A percentile compares a stretch with the other conserved stretches of the same genome.
Conservation (phyloP, 441 rosid genomes). For the Populus trichocarpa region DNA sequence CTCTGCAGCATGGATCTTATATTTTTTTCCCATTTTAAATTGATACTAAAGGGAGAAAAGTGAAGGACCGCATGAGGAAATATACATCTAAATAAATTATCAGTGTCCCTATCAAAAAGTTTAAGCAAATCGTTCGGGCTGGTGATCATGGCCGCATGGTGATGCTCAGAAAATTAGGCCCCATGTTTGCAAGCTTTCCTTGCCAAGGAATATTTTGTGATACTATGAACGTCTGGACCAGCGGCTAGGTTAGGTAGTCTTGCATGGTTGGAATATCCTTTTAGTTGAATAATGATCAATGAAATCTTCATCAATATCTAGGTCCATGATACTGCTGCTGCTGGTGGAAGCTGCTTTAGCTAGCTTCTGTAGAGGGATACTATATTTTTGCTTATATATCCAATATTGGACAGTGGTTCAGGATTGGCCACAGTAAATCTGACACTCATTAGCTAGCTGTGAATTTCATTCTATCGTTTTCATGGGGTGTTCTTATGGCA, state of each 20-base stretch:
- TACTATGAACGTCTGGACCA: background rate
- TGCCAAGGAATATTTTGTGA: background rate
- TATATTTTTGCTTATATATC: background rate
- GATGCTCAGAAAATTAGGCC: background rate
- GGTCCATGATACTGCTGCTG: background rate
- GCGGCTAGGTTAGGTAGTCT: background rate
- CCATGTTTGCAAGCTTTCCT: background rate
- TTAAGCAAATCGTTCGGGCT: background rate
- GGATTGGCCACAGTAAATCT: too few species aligned
- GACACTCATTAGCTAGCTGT: background rate
- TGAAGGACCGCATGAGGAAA: background rate
- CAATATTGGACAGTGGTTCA: too few species aligned
- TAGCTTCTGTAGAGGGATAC: background rate
- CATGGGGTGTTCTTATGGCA: background rate
- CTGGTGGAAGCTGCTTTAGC: background rate
- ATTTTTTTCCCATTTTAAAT: background rate
- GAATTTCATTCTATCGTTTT: background rate
- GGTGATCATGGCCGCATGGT: background rate
- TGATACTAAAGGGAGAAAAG: background rate
- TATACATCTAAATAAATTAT: background rate
- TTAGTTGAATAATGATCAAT: background rate
- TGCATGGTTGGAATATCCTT: background rate
- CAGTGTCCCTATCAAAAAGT: background rate
- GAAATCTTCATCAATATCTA: background rate
- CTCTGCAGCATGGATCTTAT: background rate